Conservation (phyloP, 768 basidiomycete species). For the Kwoniella shandongensis region DNA sequence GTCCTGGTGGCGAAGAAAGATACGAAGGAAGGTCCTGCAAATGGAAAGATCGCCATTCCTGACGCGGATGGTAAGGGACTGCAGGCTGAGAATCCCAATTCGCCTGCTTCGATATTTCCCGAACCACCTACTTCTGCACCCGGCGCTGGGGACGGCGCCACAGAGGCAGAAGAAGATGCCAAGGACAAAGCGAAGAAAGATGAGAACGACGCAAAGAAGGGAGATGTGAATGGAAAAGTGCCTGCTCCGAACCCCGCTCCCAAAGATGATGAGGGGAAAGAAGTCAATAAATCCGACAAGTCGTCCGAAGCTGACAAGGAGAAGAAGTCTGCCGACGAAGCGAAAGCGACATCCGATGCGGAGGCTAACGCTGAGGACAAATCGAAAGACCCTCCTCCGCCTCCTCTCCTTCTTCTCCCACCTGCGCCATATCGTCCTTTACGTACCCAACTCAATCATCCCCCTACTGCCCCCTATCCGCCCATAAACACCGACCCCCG, state of each 20-base stretch:
- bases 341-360: neutral
- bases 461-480: slow-evolving; percentile 34
- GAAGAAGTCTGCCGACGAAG: neutral
- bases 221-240: neutral
- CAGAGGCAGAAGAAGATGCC: neutral
- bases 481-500: slow-evolving; percentile 41
- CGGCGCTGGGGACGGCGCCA: slow-evolving; percentile 5
- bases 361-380: slow-evolving; percentile 12
- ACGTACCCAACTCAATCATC: slow-evolving; percentile 29
- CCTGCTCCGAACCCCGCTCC: slow-evolving; percentile 8
- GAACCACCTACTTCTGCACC: slow-evolving; percentile 30
- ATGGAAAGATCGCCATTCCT: neutral
- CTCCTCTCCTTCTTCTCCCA: slow-evolving; percentile 27
- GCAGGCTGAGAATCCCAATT: slow-evolving; percentile 13
- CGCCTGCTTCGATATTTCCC: slow-evolving; percentile 28
- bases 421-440: slow-evolving; percentile 33
- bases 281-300: too few species aligned
- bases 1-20: neutral
- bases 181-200: neutral
- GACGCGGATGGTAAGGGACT: neutral
- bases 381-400: slow-evolving; percentile 1
- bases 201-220: neutral
- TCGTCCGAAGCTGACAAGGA: too few species aligned
- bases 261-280: slow-evolving; percentile 4
- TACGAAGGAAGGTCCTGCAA: neutral